Evolutionary conservation across 257 asterid genomes (phyloP).

Genomic region (Primulina tabacum): DNA sequence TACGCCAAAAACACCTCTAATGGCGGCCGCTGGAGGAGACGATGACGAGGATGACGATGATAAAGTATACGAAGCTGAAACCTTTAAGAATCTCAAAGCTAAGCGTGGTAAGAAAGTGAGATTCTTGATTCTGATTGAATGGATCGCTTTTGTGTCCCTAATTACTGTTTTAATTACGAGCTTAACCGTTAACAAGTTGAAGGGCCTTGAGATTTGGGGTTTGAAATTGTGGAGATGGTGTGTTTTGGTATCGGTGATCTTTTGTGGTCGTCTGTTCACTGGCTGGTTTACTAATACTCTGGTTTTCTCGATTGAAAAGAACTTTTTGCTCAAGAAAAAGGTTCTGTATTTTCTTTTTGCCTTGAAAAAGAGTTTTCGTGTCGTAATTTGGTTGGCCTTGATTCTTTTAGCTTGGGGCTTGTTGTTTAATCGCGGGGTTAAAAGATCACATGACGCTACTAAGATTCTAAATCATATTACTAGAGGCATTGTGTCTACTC

Average conservation of each 20-base stretch:
- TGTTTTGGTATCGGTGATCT: slow-evolving; percentile 45
- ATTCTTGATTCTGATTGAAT: slow-evolving; percentile 37
- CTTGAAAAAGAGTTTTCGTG: slow-evolving; percentile 52
- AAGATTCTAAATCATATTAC: slow-evolving; percentile 48
- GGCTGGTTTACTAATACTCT: slow-evolving; percentile 52
- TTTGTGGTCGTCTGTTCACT: slow-evolving; percentile 65
- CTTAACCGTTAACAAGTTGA: slow-evolving; percentile 31
- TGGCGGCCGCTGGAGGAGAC: slow-evolving; percentile 39
- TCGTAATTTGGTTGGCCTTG: slow-evolving; percentile 58
- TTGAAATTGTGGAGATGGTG: slow-evolving; percentile 68
- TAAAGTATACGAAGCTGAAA: slow-evolving; percentile 43
- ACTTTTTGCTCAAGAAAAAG: slow-evolving; percentile 55
- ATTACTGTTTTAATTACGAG: slow-evolving; percentile 40
- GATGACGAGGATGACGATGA: slow-evolving; percentile 47
- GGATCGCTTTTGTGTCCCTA: slow-evolving; percentile 41
- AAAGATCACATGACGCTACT: slow-evolving; percentile 29
- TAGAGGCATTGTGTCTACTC: slow-evolving; percentile 51
- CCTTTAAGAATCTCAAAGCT: slow-evolving; percentile 16
- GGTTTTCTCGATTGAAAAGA: slow-evolving; percentile 56
- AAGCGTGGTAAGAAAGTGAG: slow-evolving; percentile 45
- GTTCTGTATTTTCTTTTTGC: slow-evolving; percentile 61
- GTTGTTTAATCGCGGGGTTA: slow-evolving; percentile 43
- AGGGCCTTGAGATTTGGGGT: slow-evolving; percentile 25
- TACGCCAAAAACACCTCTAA: slow-evolving; percentile 62
- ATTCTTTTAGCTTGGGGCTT: slow-evolving; percentile 61